phyloP scores from a whole-genome alignment of 345 rosid genomes.

The Streptanthus diversifolius region DNA sequence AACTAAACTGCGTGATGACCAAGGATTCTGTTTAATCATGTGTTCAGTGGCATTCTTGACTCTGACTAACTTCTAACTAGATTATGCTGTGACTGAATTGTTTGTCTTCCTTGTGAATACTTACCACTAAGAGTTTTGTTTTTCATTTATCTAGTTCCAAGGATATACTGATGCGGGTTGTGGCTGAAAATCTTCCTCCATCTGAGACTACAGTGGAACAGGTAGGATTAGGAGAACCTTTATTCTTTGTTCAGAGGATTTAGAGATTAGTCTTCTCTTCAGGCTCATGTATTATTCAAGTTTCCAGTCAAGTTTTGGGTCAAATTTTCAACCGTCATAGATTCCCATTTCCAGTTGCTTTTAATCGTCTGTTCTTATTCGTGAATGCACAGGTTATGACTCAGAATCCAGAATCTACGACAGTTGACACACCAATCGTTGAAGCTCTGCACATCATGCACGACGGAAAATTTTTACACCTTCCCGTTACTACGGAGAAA shows the following conservation, averaged over 20 bases:
- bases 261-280: background rate
- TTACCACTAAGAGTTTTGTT: slow-evolving; percentile 5
- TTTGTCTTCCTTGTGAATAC: slow-evolving; percentile 4
- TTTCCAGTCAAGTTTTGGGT: slow-evolving; percentile 1
- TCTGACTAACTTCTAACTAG: background rate
- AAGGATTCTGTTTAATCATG: background rate
- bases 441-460: slow-evolving; percentile 97
- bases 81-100: background rate
- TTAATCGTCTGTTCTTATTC: background rate
- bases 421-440: slow-evolving; percentile 84
- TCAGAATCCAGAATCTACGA: slow-evolving; percentile 89
- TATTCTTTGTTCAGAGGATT: background rate
- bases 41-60: background rate
- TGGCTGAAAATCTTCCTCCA: slow-evolving; percentile 72
- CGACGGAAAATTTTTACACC: slow-evolving; percentile 95
- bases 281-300: background rate
- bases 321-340: background rate
- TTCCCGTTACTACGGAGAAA: slow-evolving; percentile 79
- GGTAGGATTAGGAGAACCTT: slow-evolving; percentile 41
- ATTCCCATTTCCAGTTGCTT: background rate
- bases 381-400: slow-evolving; percentile 77
- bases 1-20: background rate
- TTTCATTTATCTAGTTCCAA: slow-evolving; percentile 59
- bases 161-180: slow-evolving; percentile 96
- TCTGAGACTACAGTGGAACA: slow-evolving; percentile 72